Conservation (phyloP, 2,329 filamentous ascomycete species). For the Alternaria tenuissima region DNA sequence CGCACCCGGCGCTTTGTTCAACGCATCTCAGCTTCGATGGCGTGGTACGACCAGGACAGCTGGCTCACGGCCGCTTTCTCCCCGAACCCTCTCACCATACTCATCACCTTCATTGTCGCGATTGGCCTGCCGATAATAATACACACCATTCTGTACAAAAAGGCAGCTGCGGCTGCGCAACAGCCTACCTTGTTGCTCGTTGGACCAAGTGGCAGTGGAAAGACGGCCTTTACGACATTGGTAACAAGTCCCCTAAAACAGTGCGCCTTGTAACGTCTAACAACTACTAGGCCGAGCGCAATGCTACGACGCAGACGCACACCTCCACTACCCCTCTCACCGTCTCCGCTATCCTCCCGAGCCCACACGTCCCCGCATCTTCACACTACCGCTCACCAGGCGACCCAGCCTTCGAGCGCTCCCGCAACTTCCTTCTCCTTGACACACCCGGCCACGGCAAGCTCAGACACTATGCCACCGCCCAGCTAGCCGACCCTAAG, state of each 20-base stretch:
- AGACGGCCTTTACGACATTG: conserved; percentile 86
- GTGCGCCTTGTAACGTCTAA: background rate
- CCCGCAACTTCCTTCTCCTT: conserved; percentile 75
- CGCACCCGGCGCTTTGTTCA: background rate
- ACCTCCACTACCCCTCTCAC: conserved; percentile 54
- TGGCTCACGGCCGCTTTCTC: conserved; percentile 59
- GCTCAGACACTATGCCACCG: conserved; percentile 75
- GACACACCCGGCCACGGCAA: conserved; percentile 98
- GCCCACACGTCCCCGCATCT: conserved; percentile 64
- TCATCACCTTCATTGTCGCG: conserved; percentile 74
- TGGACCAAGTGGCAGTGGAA: conserved; percentile 83
- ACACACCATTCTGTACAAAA: conserved; percentile 76
- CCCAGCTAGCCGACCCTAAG: conserved; percentile 57
- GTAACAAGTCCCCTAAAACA: conserved; percentile 54
- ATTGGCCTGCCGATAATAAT: conserved; percentile 78
- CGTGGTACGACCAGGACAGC: conserved; percentile 50
- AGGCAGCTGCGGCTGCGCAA: conserved; percentile 67
- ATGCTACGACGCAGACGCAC: conserved; percentile 64
- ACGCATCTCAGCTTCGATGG: conserved; percentile 28
- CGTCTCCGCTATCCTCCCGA: conserved; percentile 67
- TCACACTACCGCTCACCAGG: conserved; percentile 71
- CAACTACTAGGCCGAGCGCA: conserved; percentile 60
- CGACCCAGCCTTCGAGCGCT: conserved; percentile 64
- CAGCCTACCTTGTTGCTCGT: conserved; percentile 81
- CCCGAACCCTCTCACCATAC: conserved; percentile 60